Evolutionary conservation across 805 yeast species (phyloP), one percentile per base, ranked within the genome.

Genomic region (Sugiyamaella marilandica): DNA sequence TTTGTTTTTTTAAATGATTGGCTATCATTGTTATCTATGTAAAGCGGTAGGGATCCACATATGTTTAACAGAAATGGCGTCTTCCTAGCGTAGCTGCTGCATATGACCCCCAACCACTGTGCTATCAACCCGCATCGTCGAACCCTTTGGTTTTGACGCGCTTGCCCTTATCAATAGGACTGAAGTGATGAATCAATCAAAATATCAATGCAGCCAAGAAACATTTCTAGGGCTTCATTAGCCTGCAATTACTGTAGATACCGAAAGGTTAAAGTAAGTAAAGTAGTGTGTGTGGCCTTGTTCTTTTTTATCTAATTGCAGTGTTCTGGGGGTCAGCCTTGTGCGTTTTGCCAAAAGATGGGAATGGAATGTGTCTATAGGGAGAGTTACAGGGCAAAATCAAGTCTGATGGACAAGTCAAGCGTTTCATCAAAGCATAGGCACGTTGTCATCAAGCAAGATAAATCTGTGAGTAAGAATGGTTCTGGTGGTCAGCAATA

Each of bases 321-420:
- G 52, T 49, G 52, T 43, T 16, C 43, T 43, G 52, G 52, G 13
- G 52, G 43, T 8, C 13, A n/a, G 5, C 48, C 48, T n/a, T 49
- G 52, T n/a, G 37, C 18, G 11, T 14, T 31, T 18, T 49, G 52
- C 35, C 4, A 16, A 19, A 49, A 32, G 24, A 37, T 21, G n/a
- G 33, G 36, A 11, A 13, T 29, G 13, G 14, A 41, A 43, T 49
- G 52, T 21, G 24, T 34, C 10, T 31, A 37, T 14, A 29, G 52
- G 11, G 24, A 29, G 16, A 31, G 26, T 21, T 49, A 49, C 43
- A 4, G 45, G 5, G 44, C 21, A 7, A 34, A 31, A 10, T 10
- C 29, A n/a, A 10, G n/a, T 11, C 18, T 11, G 2, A 11, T 31
- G 34, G 21, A 11, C 18, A 26, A 24, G 29, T 24, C 29, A 24